A percentile compares a stretch with the other conserved stretches of the same genome.
phyloP scores from a whole-genome alignment of 2,329 filamentous ascomycete genomes.

The Amesomyces nigricolor region DNA sequence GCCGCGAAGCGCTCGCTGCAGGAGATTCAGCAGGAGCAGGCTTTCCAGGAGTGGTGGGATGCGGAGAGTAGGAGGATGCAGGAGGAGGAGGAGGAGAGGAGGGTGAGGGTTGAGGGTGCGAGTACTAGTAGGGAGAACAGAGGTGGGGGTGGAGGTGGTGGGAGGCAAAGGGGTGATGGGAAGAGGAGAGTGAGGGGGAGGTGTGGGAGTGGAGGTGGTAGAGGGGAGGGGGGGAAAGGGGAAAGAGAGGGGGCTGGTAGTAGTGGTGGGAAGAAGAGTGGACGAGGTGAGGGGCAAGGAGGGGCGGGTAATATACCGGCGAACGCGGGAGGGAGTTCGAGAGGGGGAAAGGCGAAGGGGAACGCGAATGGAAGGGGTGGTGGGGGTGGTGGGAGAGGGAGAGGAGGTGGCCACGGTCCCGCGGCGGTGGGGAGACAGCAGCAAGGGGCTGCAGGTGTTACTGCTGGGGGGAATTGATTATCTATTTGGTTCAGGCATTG shows the following conservation, averaged over 20 bases:
- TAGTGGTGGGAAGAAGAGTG: not conserved
- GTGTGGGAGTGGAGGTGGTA: constrained; percentile 11
- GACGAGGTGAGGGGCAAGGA: not conserved
- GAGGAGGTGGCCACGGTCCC: not conserved
- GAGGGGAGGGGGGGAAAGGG: constrained; percentile 6
- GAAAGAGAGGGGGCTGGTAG: not conserved
- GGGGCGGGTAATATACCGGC: not conserved
- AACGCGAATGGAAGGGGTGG: not conserved
- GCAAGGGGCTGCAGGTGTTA: not conserved
- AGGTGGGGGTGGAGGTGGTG: not conserved
- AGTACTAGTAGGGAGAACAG: too few relatives aligned
- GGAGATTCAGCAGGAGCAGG: constrained; percentile 95
- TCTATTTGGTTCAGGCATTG: too few relatives aligned
- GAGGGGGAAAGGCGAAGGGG: not conserved
- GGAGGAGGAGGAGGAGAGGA: constrained; percentile 38
- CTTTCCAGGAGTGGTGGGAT: constrained; percentile 96
- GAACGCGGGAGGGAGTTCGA: not conserved
- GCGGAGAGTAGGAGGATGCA: constrained; percentile 70
- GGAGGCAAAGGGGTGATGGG: constrained; percentile 35
- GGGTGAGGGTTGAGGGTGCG: constrained; percentile 9
- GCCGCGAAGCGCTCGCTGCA: constrained; percentile 82
- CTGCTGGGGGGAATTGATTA: not conserved
- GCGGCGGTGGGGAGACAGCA: not conserved
- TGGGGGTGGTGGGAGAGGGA: not conserved
- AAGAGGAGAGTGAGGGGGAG: constrained; percentile 23